Conservation (phyloP, 257 asterid species). For the Lavandula angustifolia region DNA sequence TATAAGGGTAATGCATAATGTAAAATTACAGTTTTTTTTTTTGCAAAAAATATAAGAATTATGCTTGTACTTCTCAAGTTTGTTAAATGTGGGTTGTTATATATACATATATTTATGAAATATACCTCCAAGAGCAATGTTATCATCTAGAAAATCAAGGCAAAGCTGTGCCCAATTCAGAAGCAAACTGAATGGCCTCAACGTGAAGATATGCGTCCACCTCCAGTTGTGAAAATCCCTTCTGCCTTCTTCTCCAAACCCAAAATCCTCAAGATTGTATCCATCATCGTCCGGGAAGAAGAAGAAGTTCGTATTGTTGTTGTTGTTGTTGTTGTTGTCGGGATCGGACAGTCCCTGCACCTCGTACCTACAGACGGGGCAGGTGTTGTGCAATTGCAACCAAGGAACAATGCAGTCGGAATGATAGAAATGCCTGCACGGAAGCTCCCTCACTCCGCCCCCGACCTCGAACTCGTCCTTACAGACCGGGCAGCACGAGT, state of each 20-base stretch:
- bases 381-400: slow-evolving; percentile 66
- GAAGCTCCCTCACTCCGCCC: slow-evolving; percentile 59
- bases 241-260: slow-evolving; percentile 29
- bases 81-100: no score
- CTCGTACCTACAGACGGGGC: slow-evolving; percentile 81
- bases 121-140: slow-evolving; percentile 47
- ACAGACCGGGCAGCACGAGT: slow-evolving; percentile 73
- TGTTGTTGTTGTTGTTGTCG: not conserved
- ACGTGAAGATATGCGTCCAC: slow-evolving; percentile 52
- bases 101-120: no score
- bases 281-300: slow-evolving; percentile 27
- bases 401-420: slow-evolving; percentile 77
- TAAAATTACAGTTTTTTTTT: no score
- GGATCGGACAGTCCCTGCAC: slow-evolving; percentile 37
- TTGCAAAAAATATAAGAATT: no score
- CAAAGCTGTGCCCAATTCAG: slow-evolving; percentile 47
- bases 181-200: slow-evolving; percentile 66
- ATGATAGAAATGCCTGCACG: slow-evolving; percentile 84
- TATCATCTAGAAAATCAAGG: slow-evolving; percentile 44
- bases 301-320: not conserved
- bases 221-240: slow-evolving; percentile 40
- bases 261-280: slow-evolving; percentile 26
- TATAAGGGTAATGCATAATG: no score
- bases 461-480: slow-evolving; percentile 83
- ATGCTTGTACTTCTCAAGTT: no score